phyloP scores from a whole-genome alignment of 768 basidiomycete genomes.

The Atractiella rhizophila region DNA sequence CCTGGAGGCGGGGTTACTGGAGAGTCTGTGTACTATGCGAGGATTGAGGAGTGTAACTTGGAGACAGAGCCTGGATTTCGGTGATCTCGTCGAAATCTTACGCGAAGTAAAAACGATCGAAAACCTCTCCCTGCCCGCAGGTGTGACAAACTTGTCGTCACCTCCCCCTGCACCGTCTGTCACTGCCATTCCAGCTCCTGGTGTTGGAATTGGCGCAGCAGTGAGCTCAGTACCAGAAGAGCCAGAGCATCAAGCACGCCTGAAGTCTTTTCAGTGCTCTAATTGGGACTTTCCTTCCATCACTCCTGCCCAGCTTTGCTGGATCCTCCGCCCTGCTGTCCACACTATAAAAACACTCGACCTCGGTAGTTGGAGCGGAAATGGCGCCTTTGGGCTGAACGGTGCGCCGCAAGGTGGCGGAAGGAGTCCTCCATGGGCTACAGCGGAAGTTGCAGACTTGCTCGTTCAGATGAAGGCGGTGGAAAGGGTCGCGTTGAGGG shows the following conservation, averaged over 20 bases:
- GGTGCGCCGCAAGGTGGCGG: neutral
- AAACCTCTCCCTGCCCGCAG: neutral
- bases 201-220: neutral
- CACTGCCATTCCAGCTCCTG: too few species aligned
- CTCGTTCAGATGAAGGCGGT: neutral
- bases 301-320: neutral
- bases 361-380: neutral
- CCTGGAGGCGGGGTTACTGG: too few species aligned
- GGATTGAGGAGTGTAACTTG: neutral
- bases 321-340: neutral
- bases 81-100: neutral
- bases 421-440: neutral
- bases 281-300: neutral
- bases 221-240: neutral
- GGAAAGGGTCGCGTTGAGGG: neutral
- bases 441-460: neutral
- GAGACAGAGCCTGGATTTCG: neutral
- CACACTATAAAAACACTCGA: neutral
- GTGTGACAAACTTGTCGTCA: constrained; percentile 1
- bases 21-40: too few species aligned
- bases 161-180: too few species aligned
- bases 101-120: neutral
- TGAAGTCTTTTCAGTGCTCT: neutral
- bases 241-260: neutral
- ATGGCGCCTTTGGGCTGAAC: neutral